Percentiles rank a stretch among this genome's conserved stretches.
Evolutionary conservation across 345 rosid species (phyloP).

Genomic region (Carallia pectinifolia): DNA sequence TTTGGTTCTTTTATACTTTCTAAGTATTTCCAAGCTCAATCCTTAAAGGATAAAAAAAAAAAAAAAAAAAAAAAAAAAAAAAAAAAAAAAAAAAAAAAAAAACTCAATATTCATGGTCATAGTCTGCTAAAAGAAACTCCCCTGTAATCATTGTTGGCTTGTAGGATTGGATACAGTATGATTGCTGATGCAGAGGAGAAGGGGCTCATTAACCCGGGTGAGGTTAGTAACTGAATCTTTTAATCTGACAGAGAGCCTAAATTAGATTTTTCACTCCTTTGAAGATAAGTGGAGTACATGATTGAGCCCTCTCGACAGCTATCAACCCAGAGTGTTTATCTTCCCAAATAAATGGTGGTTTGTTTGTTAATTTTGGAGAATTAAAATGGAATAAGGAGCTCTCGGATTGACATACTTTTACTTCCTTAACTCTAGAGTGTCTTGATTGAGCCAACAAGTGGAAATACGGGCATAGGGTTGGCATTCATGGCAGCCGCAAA

Average conservation of each 20-base stretch:
- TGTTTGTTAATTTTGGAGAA: conserved; percentile 1
- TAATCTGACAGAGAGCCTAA: background rate
- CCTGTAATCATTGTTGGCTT: background rate
- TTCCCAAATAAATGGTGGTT: too few relatives aligned
- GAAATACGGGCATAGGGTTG: conserved; percentile 70
- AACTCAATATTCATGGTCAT: background rate
- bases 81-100: background rate
- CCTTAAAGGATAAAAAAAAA: too few relatives aligned
- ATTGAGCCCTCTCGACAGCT: too few relatives aligned
- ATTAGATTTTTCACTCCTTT: too few relatives aligned
- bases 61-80: background rate
- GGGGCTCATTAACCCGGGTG: conserved; percentile 58
- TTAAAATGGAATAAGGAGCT: background rate
- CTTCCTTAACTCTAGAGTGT: conserved; percentile 46
- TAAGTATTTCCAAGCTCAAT: background rate
- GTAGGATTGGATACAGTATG: conserved; percentile 77
- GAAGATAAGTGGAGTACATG: too few relatives aligned
- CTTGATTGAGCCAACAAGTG: conserved; percentile 72
- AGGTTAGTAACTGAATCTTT: conserved; percentile 45
- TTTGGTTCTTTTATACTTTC: background rate
- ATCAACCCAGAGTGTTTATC: too few relatives aligned
- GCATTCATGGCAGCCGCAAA: conserved; percentile 78
- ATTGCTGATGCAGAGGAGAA: conserved; percentile 74
- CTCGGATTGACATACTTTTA: conserved; percentile 10
- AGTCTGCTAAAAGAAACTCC: too few relatives aligned